Evolutionary conservation across 1,139 yeast species (phyloP).

Genomic region (Suhomyces anneliseae): DNA sequence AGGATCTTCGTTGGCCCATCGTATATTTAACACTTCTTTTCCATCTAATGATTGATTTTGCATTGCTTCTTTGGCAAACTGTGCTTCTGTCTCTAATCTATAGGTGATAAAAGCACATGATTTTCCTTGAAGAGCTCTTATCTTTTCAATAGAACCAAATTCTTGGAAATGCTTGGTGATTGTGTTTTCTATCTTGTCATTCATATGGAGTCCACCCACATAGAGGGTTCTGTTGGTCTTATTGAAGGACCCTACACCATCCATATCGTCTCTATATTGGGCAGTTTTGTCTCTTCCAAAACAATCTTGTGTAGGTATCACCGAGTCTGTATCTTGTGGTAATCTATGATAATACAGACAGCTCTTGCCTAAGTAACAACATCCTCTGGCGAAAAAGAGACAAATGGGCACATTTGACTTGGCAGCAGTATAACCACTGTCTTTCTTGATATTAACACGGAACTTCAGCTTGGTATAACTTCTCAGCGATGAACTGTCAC

Average conservation of each 20-base stretch:
- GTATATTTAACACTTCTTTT: slow-evolving; percentile 64
- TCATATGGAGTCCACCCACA: slow-evolving; percentile 62
- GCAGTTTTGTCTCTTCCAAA: slow-evolving; percentile 89
- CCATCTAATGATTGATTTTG: slow-evolving; percentile 68
- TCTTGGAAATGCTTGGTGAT: slow-evolving; percentile 58
- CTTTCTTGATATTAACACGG: slow-evolving; percentile 60
- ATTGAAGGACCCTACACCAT: slow-evolving; percentile 87
- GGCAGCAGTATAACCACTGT: slow-evolving; percentile 77
- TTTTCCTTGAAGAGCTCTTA: slow-evolving; percentile 59
- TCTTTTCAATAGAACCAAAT: slow-evolving; percentile 76
- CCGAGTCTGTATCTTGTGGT: slow-evolving; percentile 53
- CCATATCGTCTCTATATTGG: slow-evolving; percentile 88
- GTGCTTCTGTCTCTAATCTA: slow-evolving; percentile 70
- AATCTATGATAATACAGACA: slow-evolving; percentile 79
- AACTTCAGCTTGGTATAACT: slow-evolving; percentile 36
- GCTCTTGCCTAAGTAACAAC: slow-evolving; percentile 73
- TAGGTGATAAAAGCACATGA: slow-evolving; percentile 82
- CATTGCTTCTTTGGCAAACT: slow-evolving; percentile 95
- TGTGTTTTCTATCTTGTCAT: slow-evolving; percentile 27
- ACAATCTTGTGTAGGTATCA: slow-evolving; percentile 74
- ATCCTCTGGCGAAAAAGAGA: slow-evolving; percentile 84
- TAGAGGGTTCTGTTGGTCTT: slow-evolving; percentile 70
- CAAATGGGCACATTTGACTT: slow-evolving; percentile 58
- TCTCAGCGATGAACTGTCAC: slow-evolving; percentile 45
- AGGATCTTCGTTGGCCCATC: slow-evolving; percentile 93